Percentiles rank a stretch among this genome's conserved stretches.
Evolutionary conservation across 2,329 filamentous ascomycete species (phyloP).

Genomic region (Fusarium chaquense): DNA sequence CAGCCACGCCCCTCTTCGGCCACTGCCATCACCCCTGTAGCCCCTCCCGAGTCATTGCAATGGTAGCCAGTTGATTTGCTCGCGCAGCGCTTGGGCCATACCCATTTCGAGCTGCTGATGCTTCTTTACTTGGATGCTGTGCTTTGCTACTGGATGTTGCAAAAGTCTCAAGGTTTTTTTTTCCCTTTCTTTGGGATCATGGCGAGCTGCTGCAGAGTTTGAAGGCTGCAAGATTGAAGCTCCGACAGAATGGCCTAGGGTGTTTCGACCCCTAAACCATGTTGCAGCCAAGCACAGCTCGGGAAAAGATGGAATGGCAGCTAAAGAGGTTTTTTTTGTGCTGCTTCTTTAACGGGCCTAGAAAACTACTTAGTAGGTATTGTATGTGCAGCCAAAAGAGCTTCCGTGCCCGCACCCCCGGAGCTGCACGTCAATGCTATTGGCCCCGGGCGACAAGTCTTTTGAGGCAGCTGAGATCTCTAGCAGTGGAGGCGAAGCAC

Average conservation of each 20-base stretch:
- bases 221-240: conserved; percentile 40
- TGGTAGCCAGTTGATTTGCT: conserved; percentile 50
- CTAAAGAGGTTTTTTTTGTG: conserved; percentile 25
- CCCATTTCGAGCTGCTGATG: conserved; percentile 42
- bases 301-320: conserved; percentile 34
- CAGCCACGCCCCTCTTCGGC: conserved; percentile 40
- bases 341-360: conserved; percentile 42
- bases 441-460: conserved; percentile 45
- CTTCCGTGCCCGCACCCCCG: conserved; percentile 45
- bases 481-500: conserved; percentile 39
- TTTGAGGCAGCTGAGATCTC: conserved; percentile 48
- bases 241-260: conserved; percentile 32
- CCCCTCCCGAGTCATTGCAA: conserved; percentile 50
- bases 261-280: conserved; percentile 14
- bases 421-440: conserved; percentile 42
- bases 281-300: conserved; percentile 26
- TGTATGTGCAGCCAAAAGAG: conserved; percentile 23
- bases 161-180: conserved; percentile 7
- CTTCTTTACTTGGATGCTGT: conserved; percentile 34
- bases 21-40: conserved; percentile 41
- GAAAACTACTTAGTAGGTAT: conserved; percentile 36
- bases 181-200: conserved; percentile 1
- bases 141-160: conserved; percentile 26
- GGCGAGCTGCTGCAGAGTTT: conserved; percentile 16
- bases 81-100: conserved; percentile 44